phyloP scores from a whole-genome alignment of 331 rosid genomes.

The Dryas integrifolia region DNA sequence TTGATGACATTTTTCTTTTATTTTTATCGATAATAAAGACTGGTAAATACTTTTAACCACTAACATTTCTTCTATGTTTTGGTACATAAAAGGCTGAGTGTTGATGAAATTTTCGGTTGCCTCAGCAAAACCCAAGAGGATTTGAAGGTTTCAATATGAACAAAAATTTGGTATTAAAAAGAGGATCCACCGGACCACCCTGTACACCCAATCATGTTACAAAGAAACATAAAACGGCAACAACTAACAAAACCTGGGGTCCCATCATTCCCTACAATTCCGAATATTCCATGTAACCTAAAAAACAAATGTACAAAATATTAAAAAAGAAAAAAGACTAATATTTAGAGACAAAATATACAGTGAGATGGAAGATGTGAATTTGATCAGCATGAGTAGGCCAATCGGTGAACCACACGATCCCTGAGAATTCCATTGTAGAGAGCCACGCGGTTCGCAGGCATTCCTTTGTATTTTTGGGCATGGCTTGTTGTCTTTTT shows the following conservation, averaged over 20 bases:
- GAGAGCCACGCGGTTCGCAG: slow-evolving; percentile 72
- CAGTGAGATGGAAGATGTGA: slow-evolving; percentile 18
- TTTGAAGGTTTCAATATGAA: slow-evolving; percentile 5
- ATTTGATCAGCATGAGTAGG: slow-evolving; percentile 54
- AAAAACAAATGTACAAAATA: not conserved
- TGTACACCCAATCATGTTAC: slow-evolving; percentile 14
- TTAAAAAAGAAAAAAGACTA: not conserved
- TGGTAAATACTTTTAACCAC: no score
- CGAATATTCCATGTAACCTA: slow-evolving; percentile 28
- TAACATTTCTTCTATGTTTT: no score
- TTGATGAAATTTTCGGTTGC: not conserved
- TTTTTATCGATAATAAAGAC: no score
- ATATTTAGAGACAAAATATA: slow-evolving; percentile 26
- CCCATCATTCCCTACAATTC: slow-evolving; percentile 22
- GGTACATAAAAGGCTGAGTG: not conserved
- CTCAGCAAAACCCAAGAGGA: not conserved
- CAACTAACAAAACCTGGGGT: slow-evolving; percentile 31
- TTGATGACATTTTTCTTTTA: no score
- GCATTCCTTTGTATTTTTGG: slow-evolving; percentile 49
- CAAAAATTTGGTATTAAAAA: slow-evolving; percentile 15
- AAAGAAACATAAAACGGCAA: slow-evolving; percentile 21
- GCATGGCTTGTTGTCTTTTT: slow-evolving; percentile 20
- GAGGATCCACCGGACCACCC: slow-evolving; percentile 13
- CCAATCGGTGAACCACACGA: slow-evolving; percentile 67
- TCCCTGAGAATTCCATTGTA: slow-evolving; percentile 82